Evolutionary conservation across 352 stramenopile genomes (phyloP).

Genomic region (Thraustochytrium sp.): DNA sequence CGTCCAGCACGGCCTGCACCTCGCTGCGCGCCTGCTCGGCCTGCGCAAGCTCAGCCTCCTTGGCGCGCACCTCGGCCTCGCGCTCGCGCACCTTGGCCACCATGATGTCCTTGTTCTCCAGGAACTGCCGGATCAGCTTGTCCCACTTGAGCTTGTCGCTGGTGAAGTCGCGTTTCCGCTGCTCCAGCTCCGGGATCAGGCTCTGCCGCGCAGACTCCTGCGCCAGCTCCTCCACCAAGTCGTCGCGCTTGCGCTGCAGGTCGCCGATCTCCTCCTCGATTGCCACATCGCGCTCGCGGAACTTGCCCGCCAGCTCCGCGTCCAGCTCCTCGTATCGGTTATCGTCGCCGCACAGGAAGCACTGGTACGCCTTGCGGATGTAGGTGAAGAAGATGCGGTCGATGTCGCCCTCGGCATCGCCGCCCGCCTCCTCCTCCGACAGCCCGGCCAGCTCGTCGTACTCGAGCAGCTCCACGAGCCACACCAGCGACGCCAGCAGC

Average conservation of each 20-base stretch:
- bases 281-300: constrained; percentile 58
- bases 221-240: background rate
- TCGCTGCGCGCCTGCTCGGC: constrained; percentile 58
- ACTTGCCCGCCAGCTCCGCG: constrained; percentile 55
- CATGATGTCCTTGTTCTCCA: constrained; percentile 34
- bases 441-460: constrained; percentile 74
- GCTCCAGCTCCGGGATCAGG: constrained; percentile 30
- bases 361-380: constrained; percentile 76
- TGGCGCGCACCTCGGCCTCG: constrained; percentile 20
- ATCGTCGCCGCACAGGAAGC: constrained; percentile 88
- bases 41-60: constrained; percentile 57
- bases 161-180: constrained; percentile 25
- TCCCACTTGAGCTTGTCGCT: constrained; percentile 37
- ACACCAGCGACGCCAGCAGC: constrained; percentile 89
- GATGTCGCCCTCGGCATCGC: constrained; percentile 55
- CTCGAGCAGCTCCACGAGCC: constrained; percentile 91
- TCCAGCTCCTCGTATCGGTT: constrained; percentile 77
- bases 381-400: constrained; percentile 87
- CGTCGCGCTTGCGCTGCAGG: constrained; percentile 51
- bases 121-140: constrained; percentile 29
- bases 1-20: constrained; percentile 55
- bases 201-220: background rate
- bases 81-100: constrained; percentile 20
- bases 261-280: constrained; percentile 71
- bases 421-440: constrained; percentile 52